Evolutionary conservation across 139 green algal species (phyloP).

Genomic region (Chlorella sp.): DNA sequence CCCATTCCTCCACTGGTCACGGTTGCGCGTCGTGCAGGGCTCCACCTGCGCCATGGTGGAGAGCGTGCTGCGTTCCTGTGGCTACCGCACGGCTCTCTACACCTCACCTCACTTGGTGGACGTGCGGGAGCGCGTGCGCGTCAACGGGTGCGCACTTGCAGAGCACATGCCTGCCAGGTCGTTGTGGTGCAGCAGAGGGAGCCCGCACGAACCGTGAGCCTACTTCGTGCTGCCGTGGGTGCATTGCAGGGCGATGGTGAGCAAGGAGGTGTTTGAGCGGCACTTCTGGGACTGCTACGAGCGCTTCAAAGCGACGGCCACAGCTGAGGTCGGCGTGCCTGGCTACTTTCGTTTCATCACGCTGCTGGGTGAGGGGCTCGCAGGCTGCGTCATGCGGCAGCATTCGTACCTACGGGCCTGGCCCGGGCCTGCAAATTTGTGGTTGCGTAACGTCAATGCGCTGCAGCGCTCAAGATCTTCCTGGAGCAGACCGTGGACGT

Average conservation of each 20-base stretch:
- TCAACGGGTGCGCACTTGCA: slow-evolving; percentile 53
- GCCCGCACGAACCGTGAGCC: neutral
- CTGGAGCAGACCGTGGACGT: slow-evolving; percentile 63
- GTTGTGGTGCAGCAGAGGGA: too few relatives aligned
- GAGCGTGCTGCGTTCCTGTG: slow-evolving; percentile 61
- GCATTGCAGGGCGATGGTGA: slow-evolving; percentile 29
- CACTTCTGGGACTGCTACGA: slow-evolving; percentile 39
- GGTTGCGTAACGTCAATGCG: too few relatives aligned
- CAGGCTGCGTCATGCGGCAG: too few relatives aligned
- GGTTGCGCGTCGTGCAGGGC: slow-evolving; percentile 37
- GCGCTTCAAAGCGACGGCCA: slow-evolving; percentile 23
- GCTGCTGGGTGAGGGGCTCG: slow-evolving; percentile 63
- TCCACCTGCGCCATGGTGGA: slow-evolving; percentile 87
- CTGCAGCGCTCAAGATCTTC: slow-evolving; percentile 19
- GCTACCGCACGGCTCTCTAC: slow-evolving; percentile 82
- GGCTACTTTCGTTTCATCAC: slow-evolving; percentile 95
- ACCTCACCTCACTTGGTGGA: slow-evolving; percentile 87
- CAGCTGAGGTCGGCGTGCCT: slow-evolving; percentile 65
- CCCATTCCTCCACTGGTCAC: too few relatives aligned
- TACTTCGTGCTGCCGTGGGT: neutral
- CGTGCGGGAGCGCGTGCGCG: slow-evolving; percentile 78
- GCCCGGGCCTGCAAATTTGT: too few relatives aligned
- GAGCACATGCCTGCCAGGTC: too few relatives aligned
- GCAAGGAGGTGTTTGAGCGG: slow-evolving; percentile 20
- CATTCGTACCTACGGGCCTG: too few relatives aligned